Evolutionary conservation across 305 asterid species (phyloP).

Genomic region (Solanum hybrid): DNA sequence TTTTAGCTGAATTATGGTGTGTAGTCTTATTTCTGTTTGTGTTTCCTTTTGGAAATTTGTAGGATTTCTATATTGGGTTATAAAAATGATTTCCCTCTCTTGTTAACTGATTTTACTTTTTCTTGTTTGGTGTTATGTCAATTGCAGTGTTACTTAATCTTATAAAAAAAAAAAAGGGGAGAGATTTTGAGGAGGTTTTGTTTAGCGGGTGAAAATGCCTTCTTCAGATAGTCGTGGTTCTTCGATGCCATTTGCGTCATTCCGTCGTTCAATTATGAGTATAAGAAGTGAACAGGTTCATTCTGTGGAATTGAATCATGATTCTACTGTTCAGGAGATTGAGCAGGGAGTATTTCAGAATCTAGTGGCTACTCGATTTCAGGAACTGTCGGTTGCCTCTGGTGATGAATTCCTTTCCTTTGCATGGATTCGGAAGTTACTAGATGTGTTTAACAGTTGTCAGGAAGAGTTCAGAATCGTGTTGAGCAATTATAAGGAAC

Average conservation of each 20-base stretch:
- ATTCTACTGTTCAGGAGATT: constrained; percentile 16
- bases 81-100: background rate
- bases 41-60: background rate
- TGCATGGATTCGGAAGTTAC: constrained; percentile 41
- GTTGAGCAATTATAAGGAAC: constrained; percentile 21
- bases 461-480: constrained; percentile 45
- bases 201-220: constrained; percentile 41
- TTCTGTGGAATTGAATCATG: constrained; percentile 40
- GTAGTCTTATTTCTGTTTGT: background rate
- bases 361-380: constrained; percentile 36
- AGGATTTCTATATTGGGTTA: background rate
- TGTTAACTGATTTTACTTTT: background rate
- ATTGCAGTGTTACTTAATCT: background rate
- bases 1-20: background rate
- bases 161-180: background rate
- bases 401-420: constrained; percentile 38
- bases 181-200: constrained; percentile 14
- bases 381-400: constrained; percentile 19
- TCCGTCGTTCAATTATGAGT: constrained; percentile 62
- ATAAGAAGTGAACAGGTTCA: constrained; percentile 47
- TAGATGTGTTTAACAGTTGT: constrained; percentile 40
- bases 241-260: constrained; percentile 59
- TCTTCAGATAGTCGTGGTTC: constrained; percentile 51
- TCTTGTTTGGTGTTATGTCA: background rate
- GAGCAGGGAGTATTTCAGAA: constrained; percentile 29